Evolutionary conservation across 1,139 yeast genomes (phyloP), one percentile per base, ranked within the genome.

Genomic region (Tardiomyces digboiensis): DNA sequence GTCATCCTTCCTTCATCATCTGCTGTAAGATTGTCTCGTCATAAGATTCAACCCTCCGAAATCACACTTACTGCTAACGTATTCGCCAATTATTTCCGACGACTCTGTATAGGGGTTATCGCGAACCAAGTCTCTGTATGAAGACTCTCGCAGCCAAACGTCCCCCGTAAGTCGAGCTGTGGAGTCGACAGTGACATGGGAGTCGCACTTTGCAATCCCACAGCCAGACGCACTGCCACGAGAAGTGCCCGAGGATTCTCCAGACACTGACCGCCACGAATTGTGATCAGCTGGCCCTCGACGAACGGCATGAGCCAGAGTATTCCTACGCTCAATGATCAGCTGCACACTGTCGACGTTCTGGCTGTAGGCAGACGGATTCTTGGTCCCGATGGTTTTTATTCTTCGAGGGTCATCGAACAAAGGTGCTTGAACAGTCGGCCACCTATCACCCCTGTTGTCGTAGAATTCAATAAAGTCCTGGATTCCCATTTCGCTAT

Each of bases 401-500:
- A 26, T 26, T 8, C 33, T n/a, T 5, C 33, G 33, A 5, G 33
- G 33, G 33, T 26, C 33, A 16, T 26, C 33, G 14, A 26, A 26
- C 33, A 26, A 16, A n/a, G 33, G 33, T 16, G 33, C 33, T 16
- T 26, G 33, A n/a, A 26, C 33, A n/a, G 10, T 26, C 33, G 33
- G 33, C 33, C 33, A 26, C 33, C 8, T 16, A 16, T 26, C 33
- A 13, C 16, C 14, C 10, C 33, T 26, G 33, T 26, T 26, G 8
- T 26, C 33, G 33, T 26, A 26, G 33, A 26, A 26, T 5, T n/a
- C 33, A 8, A 26, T 26, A 8, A 13, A 26, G 33, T 26, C 33
- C 33, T 26, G 33, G 10, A 26, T 26, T 26, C 33, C 33, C 33
- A 26, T 26, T 26, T n/a, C 33, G 33, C n/a, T n/a, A n/a, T n/a